Conservation (phyloP, 1,284 basidiomycete genomes). For the Lentinus polychrous region DNA sequence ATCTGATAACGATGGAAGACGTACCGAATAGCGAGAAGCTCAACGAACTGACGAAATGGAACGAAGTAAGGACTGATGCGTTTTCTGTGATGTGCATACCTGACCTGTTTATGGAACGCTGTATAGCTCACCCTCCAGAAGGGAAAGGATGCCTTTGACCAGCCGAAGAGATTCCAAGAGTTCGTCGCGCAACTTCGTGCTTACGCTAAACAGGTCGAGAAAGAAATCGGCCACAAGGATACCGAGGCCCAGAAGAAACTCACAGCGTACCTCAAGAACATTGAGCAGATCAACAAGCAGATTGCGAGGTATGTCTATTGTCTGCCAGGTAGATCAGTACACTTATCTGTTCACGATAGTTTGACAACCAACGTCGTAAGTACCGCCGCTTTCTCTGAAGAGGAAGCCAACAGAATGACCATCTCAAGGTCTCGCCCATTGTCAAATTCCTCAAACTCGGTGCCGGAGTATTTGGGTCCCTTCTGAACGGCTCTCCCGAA, state of each 20-base stretch:
- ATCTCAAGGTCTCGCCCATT: not conserved
- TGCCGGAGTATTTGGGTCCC: not conserved
- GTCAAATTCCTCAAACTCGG: slow-evolving; percentile 1
- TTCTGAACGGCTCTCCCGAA: not conserved
- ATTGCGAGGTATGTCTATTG: not conserved
- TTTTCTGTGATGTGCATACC: not conserved
- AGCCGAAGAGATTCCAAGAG: not conserved
- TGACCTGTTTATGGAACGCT: not conserved
- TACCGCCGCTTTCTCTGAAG: no score
- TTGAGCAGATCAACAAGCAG: not conserved
- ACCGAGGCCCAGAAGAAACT: not conserved
- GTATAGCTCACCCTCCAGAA: not conserved
- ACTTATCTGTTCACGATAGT: not conserved
- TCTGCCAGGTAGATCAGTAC: not conserved
- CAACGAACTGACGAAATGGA: not conserved
- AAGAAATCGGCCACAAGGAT: not conserved
- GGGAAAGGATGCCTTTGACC: not conserved
- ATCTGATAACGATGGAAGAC: not conserved
- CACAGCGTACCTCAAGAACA: not conserved
- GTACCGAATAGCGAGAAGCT: not conserved
- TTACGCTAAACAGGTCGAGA: not conserved
- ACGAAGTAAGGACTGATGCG: no score
- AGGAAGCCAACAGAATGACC: no score
- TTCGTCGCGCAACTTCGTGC: not conserved
- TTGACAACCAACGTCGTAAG: not conserved